phyloP scores from a whole-genome alignment of 495 filamentous ascomycete genomes.

The Acidomyces sp. region DNA sequence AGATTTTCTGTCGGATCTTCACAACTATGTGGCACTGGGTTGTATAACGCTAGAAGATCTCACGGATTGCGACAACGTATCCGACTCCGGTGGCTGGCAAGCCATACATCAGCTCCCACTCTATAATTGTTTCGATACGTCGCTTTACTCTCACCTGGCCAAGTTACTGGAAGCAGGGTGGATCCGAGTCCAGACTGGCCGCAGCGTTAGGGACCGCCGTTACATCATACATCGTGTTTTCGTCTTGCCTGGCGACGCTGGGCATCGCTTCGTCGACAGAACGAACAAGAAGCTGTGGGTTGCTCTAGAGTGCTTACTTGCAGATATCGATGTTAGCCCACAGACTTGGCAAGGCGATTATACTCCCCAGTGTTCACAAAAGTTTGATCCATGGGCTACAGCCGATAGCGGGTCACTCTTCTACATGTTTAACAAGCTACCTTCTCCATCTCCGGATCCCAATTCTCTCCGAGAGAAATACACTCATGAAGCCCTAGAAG shows the following conservation, averaged over 20 bases:
- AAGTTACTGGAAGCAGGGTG: constrained; percentile 11
- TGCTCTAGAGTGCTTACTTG: constrained; percentile 8
- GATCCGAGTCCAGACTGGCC: constrained; percentile 6
- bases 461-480: constrained; percentile 42
- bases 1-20: background rate
- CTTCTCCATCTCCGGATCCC: constrained; percentile 51
- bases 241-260: constrained; percentile 18
- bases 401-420: constrained; percentile 52
- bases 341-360: constrained; percentile 12
- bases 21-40: constrained; percentile 6
- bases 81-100: background rate
- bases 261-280: constrained; percentile 14
- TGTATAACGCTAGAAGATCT: constrained; percentile 1
- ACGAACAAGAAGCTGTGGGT: constrained; percentile 1
- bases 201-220: constrained; percentile 1
- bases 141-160: background rate
- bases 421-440: constrained; percentile 74
- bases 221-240: constrained; percentile 12
- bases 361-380: background rate
- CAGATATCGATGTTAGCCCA: constrained; percentile 9
- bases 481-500: constrained; percentile 46
- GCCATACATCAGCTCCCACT: constrained; percentile 2
- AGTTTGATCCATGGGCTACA: constrained; percentile 27
- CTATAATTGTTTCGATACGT: background rate
- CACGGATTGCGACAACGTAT: background rate